Conservation (phyloP, 176 grass and related monocot species). For the Carex cristatella region DNA sequence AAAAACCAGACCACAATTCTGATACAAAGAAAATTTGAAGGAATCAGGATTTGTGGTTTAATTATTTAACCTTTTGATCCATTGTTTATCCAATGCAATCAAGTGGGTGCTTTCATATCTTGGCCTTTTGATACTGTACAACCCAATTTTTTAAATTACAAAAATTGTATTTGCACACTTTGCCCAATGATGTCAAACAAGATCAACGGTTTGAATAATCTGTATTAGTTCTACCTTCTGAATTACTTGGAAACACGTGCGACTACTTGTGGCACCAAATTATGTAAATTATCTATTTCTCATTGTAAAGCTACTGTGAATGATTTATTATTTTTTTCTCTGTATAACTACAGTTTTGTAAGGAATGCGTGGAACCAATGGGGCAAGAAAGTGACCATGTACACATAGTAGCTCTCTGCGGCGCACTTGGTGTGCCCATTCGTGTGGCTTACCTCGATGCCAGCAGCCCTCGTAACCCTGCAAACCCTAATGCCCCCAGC, state of each 20-base stretch:
- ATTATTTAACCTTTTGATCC: not conserved
- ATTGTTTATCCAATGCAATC: not conserved
- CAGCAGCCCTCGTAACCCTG: conserved; percentile 23
- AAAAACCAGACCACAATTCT: not conserved
- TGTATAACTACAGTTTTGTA: conserved; percentile 69
- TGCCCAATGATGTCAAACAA: not conserved
- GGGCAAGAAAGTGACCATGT: conserved; percentile 93
- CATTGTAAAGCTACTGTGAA: not conserved
- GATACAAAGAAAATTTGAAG: not conserved
- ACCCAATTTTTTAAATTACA: not conserved
- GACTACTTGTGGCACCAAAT: not conserved
- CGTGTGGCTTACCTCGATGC: conserved; percentile 78
- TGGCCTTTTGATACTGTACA: not conserved
- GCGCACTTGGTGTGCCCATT: conserved; percentile 86
- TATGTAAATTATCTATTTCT: not conserved
- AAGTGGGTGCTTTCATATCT: too few species aligned
- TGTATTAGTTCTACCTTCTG: not conserved
- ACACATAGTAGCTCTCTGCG: conserved; percentile 77
- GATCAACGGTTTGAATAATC: not conserved
- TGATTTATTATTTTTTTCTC: not conserved
- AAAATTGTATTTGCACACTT: not conserved
- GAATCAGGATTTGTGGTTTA: not conserved
- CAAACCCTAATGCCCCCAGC: conserved; percentile 41
- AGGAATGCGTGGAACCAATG: conserved; percentile 83
- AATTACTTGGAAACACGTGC: not conserved